Conservation (phyloP, 164 flowering plant species). For the Dillenia turbinata region DNA sequence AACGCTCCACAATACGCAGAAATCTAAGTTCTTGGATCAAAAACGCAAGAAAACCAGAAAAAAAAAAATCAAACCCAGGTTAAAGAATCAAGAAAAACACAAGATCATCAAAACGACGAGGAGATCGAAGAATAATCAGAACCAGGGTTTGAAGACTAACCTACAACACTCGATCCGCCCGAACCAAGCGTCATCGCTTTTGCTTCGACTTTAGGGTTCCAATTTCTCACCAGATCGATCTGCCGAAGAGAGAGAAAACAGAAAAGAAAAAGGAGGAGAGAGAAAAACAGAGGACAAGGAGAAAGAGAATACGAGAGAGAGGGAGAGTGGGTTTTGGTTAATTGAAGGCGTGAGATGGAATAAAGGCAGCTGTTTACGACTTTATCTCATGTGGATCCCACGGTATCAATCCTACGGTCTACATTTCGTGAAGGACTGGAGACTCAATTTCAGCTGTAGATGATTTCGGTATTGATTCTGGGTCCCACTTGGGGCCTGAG, state of each 20-base stretch:
- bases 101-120: not conserved
- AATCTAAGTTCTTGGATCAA: not conserved
- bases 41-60: not conserved
- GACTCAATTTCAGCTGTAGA: too few relatives aligned
- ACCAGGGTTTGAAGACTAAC: slow-evolving; percentile 25
- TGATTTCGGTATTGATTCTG: too few relatives aligned
- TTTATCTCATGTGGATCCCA: too few relatives aligned
- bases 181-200: slow-evolving; percentile 74
- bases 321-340: not conserved
- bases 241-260: not conserved
- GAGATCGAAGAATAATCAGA: not conserved
- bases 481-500: too few relatives aligned
- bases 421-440: too few relatives aligned
- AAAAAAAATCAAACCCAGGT: not conserved
- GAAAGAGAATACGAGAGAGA: not conserved
- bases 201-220: not conserved
- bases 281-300: slow-evolving; percentile 5
- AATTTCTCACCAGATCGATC: slow-evolving; percentile 23
- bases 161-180: slow-evolving; percentile 83
- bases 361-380: too few relatives aligned
- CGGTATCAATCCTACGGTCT: too few relatives aligned
- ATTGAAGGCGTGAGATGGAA: too few relatives aligned
- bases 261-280: slow-evolving; percentile 3
- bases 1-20: not conserved
- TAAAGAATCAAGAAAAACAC: not conserved